Conservation (phyloP, 768 basidiomycete genomes). For the Amylocystis lapponica region DNA sequence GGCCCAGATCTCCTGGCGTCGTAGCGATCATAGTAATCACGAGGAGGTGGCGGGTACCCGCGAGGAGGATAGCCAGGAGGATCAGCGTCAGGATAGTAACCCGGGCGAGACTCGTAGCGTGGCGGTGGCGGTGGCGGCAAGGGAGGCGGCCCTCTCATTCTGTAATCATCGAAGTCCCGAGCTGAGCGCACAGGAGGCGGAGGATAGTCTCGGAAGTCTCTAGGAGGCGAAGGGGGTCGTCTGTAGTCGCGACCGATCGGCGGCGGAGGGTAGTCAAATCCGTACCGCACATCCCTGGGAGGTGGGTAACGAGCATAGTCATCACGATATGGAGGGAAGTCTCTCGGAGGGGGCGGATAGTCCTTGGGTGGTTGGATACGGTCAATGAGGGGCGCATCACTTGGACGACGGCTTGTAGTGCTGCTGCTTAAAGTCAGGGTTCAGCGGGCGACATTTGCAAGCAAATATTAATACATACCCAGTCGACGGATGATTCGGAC, state of each 20-base stretch:
- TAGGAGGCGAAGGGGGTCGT: conserved; percentile 53
- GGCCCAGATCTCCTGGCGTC: conserved; percentile 52
- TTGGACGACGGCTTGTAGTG: conserved; percentile 27
- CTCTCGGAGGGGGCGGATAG: conserved; percentile 40
- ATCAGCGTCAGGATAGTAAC: conserved; percentile 30
- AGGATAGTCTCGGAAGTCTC: conserved; percentile 65
- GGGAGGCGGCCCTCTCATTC: conserved; percentile 45
- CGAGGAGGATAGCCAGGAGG: conserved; percentile 45
- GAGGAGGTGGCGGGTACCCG: conserved; percentile 42
- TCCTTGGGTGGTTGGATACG: conserved; percentile 51
- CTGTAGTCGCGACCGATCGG: conserved; percentile 51
- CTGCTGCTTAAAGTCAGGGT: conserved; percentile 2
- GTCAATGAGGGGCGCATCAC: conserved; percentile 52
- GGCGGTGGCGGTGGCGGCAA: conserved; percentile 41
- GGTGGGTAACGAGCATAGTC: conserved; percentile 48
- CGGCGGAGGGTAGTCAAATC: conserved; percentile 46
- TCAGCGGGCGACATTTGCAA: neutral
- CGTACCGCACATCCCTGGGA: conserved; percentile 51
- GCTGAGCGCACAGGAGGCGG: conserved; percentile 38
- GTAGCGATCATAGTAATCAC: conserved; percentile 40
- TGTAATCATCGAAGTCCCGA: conserved; percentile 70
- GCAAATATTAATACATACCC: conserved; percentile 31
- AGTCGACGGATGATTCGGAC: conserved; percentile 46
- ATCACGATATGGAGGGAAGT: conserved; percentile 42
- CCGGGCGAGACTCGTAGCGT: conserved; percentile 46